These are phyloP conservation scores for Pichia gijzeniarum DNA, from an alignment of 805 yeast species.

Conservation along the genomic window DNA sequence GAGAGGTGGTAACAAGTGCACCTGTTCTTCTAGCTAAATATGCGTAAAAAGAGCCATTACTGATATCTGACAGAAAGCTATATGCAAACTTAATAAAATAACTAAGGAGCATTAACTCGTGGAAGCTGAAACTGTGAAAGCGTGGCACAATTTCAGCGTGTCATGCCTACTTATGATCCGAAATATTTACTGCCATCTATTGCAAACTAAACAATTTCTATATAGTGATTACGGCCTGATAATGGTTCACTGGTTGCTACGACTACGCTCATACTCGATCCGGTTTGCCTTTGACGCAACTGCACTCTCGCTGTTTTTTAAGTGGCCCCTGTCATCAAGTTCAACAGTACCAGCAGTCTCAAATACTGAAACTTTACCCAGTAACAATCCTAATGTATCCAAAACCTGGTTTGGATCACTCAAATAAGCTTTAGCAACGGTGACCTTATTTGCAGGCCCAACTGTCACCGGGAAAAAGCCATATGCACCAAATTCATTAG, in stretches of 20 bases:
- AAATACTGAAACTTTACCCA: conserved; percentile 73
- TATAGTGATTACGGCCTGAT: too few species aligned
- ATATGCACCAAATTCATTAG: conserved; percentile 43
- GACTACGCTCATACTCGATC: conserved; percentile 90
- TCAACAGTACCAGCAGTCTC: conserved; percentile 74
- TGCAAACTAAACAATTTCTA: too few species aligned
- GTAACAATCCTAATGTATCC: conserved; percentile 72
- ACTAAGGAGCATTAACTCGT: too few species aligned
- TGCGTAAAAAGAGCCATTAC: too few species aligned
- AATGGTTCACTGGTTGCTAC: conserved; percentile 26
- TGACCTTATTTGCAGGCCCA: conserved; percentile 84
- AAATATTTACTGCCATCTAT: background rate
- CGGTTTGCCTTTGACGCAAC: conserved; percentile 30
- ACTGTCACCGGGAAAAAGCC: conserved; percentile 84
- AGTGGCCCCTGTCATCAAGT: conserved; percentile 72
- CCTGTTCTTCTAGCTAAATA: too few species aligned
- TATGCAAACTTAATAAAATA: too few species aligned
- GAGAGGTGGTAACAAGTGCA: too few species aligned
- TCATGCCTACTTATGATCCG: too few species aligned
- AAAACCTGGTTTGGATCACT: conserved; percentile 79
- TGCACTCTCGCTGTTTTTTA: conserved; percentile 41
- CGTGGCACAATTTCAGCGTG: too few species aligned
- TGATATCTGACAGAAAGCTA: too few species aligned
- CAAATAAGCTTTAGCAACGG: conserved; percentile 80
- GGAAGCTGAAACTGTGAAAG: too few species aligned